A percentile compares a stretch with the other conserved stretches of the same genome.
Conservation (phyloP, 805 yeast species). For the Zygosaccharomyces gambellarensis region DNA sequence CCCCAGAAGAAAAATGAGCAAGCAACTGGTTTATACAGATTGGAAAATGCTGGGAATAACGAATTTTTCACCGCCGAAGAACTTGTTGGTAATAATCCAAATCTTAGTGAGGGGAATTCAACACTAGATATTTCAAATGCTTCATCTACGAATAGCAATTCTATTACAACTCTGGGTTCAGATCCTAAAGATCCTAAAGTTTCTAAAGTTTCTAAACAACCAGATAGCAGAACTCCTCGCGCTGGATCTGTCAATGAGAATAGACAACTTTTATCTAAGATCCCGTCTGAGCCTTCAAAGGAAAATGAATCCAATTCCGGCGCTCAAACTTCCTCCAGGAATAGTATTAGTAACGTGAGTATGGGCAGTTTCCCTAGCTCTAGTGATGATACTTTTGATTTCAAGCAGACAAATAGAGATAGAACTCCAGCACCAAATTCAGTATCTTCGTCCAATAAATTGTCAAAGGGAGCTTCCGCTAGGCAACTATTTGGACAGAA, state of each 20-base stretch:
- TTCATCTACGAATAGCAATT: neutral
- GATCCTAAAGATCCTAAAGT: neutral
- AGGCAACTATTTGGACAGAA: neutral
- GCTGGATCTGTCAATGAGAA: constrained; percentile 5
- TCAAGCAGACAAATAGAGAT: constrained; percentile 3
- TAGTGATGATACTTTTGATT: constrained; percentile 13
- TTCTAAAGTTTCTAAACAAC: neutral
- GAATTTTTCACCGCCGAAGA: constrained; percentile 32
- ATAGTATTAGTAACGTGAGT: constrained; percentile 11
- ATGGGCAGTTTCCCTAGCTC: constrained; percentile 11
- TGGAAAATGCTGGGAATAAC: constrained; percentile 28
- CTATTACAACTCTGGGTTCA: neutral
- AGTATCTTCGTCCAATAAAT: neutral
- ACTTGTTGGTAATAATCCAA: constrained; percentile 10
- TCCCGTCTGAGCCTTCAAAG: constrained; percentile 12
- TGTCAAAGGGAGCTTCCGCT: neutral
- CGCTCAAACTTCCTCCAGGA: constrained; percentile 4
- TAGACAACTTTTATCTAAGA: constrained; percentile 14
- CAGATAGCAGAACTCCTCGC: neutral
- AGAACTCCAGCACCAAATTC: neutral
- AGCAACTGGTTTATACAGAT: constrained; percentile 23
- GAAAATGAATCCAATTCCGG: constrained; percentile 3
- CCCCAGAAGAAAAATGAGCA: constrained; percentile 24
- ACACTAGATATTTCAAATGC: neutral
- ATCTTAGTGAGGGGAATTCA: neutral